Evolutionary conservation across 2,329 filamentous ascomycete species (phyloP), one percentile per base, ranked within the genome.

Genomic region (Sclerotinia subarctica): DNA sequence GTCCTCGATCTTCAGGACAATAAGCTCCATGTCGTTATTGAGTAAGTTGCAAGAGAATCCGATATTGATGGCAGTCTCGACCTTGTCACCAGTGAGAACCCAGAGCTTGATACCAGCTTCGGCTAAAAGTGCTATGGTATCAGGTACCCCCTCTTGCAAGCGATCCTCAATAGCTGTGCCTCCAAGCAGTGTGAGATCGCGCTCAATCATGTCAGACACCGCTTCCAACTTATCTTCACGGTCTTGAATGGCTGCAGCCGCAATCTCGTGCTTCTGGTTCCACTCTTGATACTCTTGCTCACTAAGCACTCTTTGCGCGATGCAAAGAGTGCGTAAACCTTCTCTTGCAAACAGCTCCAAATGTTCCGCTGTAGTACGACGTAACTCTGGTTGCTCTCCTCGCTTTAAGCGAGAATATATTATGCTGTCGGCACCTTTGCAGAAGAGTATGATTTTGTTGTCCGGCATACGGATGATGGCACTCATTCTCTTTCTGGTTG

Each of bases 11-110:
- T 96, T 96, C 74, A 99, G 84, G 60, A 96, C 88, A 72, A 99
- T 91, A 70, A 99, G 82, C 73, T 99, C 95, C 95, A 99, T 97
- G 73, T 97, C 92, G 79, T 97, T 99, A 80, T 94, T 93, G 67
- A 99, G 86, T 44, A 99, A 84, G 74, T 99, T 99, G 82, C 96
- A 99, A 15, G 96, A 99, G 80, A 98, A 99, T 2, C 95, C 95
- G 77, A 99, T 99, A 81, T 99, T 99, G 87, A 99, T 99, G 68
- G 96, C 95, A 32, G 95, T 99, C 81, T 99, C 95, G 44, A 98
- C 94, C 80, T 98, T 99, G 84, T 99, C 95, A 71, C 96, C 95
- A 21, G 95, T 99, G 72, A 99, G 82, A 66, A 99, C 95, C 95
- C 95, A 99, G 10, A 99, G 86, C 80, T 99, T 99, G 80, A 99